phyloP scores from a whole-genome alignment of 169 alveolate genomes.

The Eimeria praecox region DNA sequence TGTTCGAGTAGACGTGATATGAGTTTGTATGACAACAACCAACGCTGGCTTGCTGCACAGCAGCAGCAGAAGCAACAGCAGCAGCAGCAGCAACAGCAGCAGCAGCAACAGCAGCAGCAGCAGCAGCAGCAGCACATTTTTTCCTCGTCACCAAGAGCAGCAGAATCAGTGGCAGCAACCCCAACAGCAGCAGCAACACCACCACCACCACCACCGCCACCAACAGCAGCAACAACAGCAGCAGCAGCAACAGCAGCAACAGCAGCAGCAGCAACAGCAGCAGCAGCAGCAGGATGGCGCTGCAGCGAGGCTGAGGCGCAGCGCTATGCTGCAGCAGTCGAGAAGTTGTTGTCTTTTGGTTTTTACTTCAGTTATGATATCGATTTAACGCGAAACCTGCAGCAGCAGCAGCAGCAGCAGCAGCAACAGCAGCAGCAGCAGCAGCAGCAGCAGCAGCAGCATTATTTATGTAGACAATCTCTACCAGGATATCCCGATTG shows the following conservation, averaged over 20 bases:
- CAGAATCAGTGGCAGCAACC: background rate
- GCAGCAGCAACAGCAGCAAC: constrained; percentile 16
- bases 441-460: too few species aligned
- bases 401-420: too few species aligned
- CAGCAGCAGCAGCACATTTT: too few species aligned
- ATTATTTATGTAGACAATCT: background rate
- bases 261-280: constrained; percentile 28
- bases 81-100: constrained; percentile 36
- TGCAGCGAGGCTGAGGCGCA: background rate
- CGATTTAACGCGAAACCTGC: constrained; percentile 79
- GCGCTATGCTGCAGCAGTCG: constrained; percentile 33
- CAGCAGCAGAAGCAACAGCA: constrained; percentile 38
- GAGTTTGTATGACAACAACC: background rate
- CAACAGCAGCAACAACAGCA: background rate
- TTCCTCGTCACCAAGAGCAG: background rate
- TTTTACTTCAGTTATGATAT: constrained; percentile 68
- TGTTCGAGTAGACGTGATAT: background rate
- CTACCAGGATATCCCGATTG: constrained; percentile 54
- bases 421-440: too few species aligned
- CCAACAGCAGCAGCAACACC: constrained; percentile 9
- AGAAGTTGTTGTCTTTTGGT: constrained; percentile 65
- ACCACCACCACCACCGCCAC: background rate
- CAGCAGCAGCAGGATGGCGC: background rate
- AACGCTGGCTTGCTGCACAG: background rate
- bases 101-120: constrained; percentile 29